Base-by-base conservation (phyloP, 805 yeast genomes). In the Lachancea meyersii region DNA sequence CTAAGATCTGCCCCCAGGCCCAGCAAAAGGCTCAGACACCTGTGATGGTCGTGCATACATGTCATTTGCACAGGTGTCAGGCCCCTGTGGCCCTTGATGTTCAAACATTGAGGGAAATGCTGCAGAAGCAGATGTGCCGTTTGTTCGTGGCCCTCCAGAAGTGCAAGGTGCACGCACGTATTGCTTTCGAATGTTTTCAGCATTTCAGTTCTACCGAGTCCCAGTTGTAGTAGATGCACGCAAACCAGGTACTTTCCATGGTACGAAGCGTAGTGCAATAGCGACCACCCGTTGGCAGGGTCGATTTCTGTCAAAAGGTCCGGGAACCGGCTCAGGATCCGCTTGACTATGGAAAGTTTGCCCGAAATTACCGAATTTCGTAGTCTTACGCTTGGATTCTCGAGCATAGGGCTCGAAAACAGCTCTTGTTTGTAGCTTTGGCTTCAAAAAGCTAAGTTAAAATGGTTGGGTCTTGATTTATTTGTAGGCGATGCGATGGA, bases 1-100 rank as follows among this genome's bases (percentile, higher is more conserved):
- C 83, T 80, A 35, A 87, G 70, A 53, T 86, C 82, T 2, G 94
- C 94, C 7, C 89, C 93, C 43, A 82, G 75, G 28, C 82, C 82
- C 3, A 86, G 64, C 17, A 87, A 63, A 32, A 85, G 62, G 48
- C 73, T 76, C 35, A 82, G 68, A 49, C 89, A 81, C 28, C 79
- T 81, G 45, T 72, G 72, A 57, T 71, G 76, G 41, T 86, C 85
- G 31, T 68, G 59, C 11, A 68, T 63, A 27, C 84, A 76, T 13
- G 91, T 83, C 14, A 79, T 70, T 56, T 86, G 88, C n/a, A 82
- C 67, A 6, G 84, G 86, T 0, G 85, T 80, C 42, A 72, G 68
- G 36, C 83, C 80, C 6, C 55, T 41, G 10, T 55, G 66, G 19
- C 71, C 76, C 33, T 60, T 70, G 28, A 63, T 61, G 54, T 82